Evolutionary conservation across 306 rosid species (phyloP), one percentile per base, ranked within the genome.

Genomic region (Prunus fruticosa): DNA sequence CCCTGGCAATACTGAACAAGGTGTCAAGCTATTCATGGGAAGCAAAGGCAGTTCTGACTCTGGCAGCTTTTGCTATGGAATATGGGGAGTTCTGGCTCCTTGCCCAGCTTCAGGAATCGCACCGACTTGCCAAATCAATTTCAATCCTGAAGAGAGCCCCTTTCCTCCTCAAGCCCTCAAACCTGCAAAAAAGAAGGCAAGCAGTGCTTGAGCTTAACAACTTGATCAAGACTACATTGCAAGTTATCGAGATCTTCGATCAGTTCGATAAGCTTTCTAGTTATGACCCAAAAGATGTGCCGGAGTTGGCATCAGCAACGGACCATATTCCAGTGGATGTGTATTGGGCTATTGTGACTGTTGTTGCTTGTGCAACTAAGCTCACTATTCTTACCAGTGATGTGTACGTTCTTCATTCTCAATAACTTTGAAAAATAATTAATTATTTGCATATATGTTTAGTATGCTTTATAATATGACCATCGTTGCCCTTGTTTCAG

Each of bases 41-140:
- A n/a, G 91, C 89, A 22, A 91, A 91, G 75, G 88, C 86, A 1
- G 91, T 88, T 64, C 71, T 93, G 16, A 82, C 94, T 7, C 81
- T 93, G 1, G 90, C 93, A 0, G 96, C 96, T n/a, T 93, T 93
- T 68, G 83, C 94, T 2, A 6, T 86, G 12, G 93, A 93, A 28
- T 90, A 80, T 45, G 92, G 95, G 0, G 89, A 93, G 13, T 89
- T 89, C 65, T 91, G 95, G 93, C 70, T 87, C 2, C 85, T 93
- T 1, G 82, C 93, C 9, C 87, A 80, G 64, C 60, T 78, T 56
- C 78, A 69, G 57, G 79, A 85, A 65, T 71, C 86, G 0, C 81
- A 90, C 74, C 87, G 75, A 18, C 83, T 90, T 0, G 93, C 96
- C 30, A 89, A 85, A 71, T 84, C 93, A 0, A 12, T 93, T 64